Conservation (phyloP, 2,329 filamentous ascomycete genomes). For the Mariannaea elegans region DNA sequence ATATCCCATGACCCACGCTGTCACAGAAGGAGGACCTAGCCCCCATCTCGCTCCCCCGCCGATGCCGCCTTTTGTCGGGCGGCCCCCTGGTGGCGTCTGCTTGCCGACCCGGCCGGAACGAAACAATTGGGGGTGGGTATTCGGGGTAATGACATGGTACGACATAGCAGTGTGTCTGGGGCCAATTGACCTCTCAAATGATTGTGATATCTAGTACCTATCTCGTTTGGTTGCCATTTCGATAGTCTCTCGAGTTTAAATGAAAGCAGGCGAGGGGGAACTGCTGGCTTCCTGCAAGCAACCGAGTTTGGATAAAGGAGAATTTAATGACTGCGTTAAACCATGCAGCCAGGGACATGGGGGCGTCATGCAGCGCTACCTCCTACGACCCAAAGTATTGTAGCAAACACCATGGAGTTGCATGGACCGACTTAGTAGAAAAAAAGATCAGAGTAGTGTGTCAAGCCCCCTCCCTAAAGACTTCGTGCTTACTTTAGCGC, state of each 20-base stretch:
- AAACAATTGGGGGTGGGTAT: background rate
- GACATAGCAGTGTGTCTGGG: background rate
- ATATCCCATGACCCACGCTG: slow-evolving; percentile 6
- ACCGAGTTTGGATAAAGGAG: slow-evolving; percentile 4
- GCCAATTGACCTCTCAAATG: background rate
- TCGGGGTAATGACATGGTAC: background rate
- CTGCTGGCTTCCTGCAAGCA: slow-evolving; percentile 3
- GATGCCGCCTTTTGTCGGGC: background rate
- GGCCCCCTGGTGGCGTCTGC: background rate
- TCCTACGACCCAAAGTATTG: background rate
- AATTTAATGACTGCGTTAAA: slow-evolving; percentile 4
- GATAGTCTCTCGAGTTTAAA: background rate
- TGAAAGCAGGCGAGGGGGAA: background rate
- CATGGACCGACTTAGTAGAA: background rate
- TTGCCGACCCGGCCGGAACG: background rate
- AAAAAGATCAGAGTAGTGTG: slow-evolving; percentile 17
- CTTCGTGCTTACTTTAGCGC: slow-evolving; percentile 29
- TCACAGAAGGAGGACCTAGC: background rate
- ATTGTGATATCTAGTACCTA: background rate
- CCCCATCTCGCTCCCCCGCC: background rate
- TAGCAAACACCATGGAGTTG: background rate
- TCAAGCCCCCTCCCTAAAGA: no score
- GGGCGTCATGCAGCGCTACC: slow-evolving; percentile 12
- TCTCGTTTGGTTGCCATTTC: background rate
- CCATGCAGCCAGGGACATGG: slow-evolving; percentile 9